Evolutionary conservation across 2,329 filamentous ascomycete genomes (phyloP).

Genomic region (Neoscytalidium dimidiatum): DNA sequence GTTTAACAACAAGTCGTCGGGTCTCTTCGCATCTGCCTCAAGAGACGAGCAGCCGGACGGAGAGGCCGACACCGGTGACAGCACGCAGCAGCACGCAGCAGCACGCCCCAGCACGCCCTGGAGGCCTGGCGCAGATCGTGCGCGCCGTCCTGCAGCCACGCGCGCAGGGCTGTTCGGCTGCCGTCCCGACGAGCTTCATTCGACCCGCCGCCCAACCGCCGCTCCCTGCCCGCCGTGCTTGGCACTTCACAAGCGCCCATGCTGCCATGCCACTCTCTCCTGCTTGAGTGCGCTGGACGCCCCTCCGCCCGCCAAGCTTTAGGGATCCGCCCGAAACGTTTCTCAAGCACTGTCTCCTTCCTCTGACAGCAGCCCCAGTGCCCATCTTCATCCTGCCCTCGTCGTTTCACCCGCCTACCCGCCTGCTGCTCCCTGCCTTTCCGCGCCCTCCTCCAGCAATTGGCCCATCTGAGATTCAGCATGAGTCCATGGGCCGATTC

Average conservation of each 20-base stretch:
- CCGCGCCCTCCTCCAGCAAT: neutral
- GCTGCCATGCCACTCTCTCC: too few species aligned
- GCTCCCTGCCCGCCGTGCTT: neutral
- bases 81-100: too few species aligned
- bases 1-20: neutral
- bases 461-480: neutral
- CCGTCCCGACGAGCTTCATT: neutral
- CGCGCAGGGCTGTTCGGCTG: neutral
- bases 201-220: neutral
- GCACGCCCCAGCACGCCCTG: too few species aligned
- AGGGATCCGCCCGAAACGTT: conserved; percentile 5
- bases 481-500: neutral
- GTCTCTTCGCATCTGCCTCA: neutral
- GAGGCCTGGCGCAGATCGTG: neutral
- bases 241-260: neutral
- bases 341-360: conserved; percentile 3
- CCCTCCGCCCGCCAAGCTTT: conserved; percentile 5
- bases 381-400: neutral
- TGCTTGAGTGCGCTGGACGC: too few species aligned
- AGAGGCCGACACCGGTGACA: neutral
- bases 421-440: neutral
- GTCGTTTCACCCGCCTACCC: neutral
- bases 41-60: neutral
- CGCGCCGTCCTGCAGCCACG: neutral
- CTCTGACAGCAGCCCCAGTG: neutral